Base-by-base conservation (phyloP, 345 rosid genomes). In the Arabis hirsuta region DNA sequence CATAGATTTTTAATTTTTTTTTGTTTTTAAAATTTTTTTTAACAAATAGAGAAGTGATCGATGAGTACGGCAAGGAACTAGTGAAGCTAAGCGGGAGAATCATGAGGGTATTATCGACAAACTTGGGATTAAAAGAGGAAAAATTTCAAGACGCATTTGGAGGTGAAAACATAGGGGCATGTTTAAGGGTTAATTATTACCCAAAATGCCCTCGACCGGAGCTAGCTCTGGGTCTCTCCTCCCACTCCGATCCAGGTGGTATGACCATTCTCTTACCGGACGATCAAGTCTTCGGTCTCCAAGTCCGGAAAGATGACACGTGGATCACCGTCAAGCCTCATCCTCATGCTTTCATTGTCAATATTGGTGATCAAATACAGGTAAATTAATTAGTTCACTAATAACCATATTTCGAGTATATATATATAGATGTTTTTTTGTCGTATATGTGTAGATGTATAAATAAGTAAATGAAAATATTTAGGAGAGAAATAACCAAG, bases 161-260 rank as follows among this genome's bases (percentile, higher is more conserved):
- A 12, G 98, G 97, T 6, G 82, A 85, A 1, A 36, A 85, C 26
- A 62, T 84, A 3, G 99, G 97, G 1, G 90, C 96, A 2, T 91
- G 98, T 67, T 12, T 95, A 7, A 85, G 98, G 72, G 87, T 88
- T 22, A 95, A 95, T 41, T 95, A 85, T 71, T 95, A 95, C 73
- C 98, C 99, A 0, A 91, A 84, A 62, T 95, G 99, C 72, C 99
- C 99, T 2, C 94, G 88, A 31, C 99, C 99, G 2, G 91, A 88
- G 44, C 62, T 95, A 50, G 78, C 99, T 4, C 90, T 91, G 0
- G 97, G 99, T 6, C 77, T 95, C 31, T 91, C 99, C 0, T 73
- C 96, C 0, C 99, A 95, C 76, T 91, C 99, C 1, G 99, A 95
- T 50, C 99, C 99, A 0, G 98, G 98, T 0, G 97, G 97, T 57